phyloP scores from a whole-genome alignment of 495 filamentous ascomycete genomes.

The Haplographium delicatum region DNA sequence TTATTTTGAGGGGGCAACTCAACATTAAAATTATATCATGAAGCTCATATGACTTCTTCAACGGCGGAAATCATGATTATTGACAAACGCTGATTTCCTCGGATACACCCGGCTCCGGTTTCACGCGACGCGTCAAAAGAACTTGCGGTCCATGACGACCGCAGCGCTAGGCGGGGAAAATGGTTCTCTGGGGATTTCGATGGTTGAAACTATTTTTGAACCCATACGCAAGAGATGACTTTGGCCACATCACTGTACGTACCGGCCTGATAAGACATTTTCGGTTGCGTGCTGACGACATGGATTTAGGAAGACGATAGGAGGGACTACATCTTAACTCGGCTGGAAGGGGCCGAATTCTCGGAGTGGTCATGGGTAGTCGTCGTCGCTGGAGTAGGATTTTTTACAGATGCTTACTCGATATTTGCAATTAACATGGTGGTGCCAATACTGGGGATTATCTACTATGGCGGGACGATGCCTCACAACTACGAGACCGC shows the following conservation, averaged over 20 bases:
- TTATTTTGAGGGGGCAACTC: too few species aligned
- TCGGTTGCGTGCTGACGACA: background rate
- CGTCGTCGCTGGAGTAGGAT: slow-evolving; percentile 69
- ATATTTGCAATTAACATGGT: slow-evolving; percentile 75
- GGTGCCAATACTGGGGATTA: slow-evolving; percentile 63
- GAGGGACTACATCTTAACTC: slow-evolving; percentile 9
- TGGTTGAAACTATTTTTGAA: slow-evolving; percentile 16
- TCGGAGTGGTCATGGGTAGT: slow-evolving; percentile 35
- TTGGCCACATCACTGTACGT: slow-evolving; percentile 13
- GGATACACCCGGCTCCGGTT: too few species aligned
- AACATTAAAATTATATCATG: too few species aligned
- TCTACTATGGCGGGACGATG: slow-evolving; percentile 51
- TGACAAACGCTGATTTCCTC: too few species aligned
- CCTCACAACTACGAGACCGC: slow-evolving; percentile 57
- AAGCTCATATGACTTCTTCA: too few species aligned
- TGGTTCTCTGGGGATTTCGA: slow-evolving; percentile 17
- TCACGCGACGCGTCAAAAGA: too few species aligned
- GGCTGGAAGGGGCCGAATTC: slow-evolving; percentile 11
- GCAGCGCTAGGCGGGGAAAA: too few species aligned
- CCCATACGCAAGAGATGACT: slow-evolving; percentile 12
- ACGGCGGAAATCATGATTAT: too few species aligned
- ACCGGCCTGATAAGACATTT: background rate
- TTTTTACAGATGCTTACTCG: slow-evolving; percentile 74
- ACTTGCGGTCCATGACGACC: background rate
- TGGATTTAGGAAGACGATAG: slow-evolving; percentile 7